These are phyloP conservation scores for Fusarium tricinctum DNA, from an alignment of 2,329 filamentous ascomycete species.

Conservation along the genomic window DNA sequence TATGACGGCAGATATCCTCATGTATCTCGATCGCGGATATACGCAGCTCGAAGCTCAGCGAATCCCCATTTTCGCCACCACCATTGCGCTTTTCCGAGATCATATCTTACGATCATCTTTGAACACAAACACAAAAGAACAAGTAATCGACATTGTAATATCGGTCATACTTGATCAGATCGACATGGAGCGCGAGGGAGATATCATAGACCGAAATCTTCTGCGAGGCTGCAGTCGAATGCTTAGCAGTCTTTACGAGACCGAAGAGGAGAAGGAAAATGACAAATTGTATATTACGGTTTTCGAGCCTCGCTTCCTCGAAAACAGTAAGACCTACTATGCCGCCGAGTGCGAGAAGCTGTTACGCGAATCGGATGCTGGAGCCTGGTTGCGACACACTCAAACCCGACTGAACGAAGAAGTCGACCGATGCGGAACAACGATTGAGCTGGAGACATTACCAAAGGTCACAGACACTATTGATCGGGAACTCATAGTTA, in stretches of 20 bases:
- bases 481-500: constrained; percentile 82
- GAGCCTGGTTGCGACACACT: constrained; percentile 84
- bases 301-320: constrained; percentile 85
- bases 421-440: constrained; percentile 83
- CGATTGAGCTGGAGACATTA: constrained; percentile 79
- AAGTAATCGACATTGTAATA: constrained; percentile 82
- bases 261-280: constrained; percentile 80
- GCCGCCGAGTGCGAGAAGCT: constrained; percentile 79
- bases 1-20: constrained; percentile 95
- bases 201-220: constrained; percentile 85
- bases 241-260: constrained; percentile 90
- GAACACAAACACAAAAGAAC: constrained; percentile 59
- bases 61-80: constrained; percentile 84
- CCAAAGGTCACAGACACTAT: constrained; percentile 81
- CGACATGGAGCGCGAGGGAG: constrained; percentile 90
- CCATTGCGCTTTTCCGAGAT: constrained; percentile 91
- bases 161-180: constrained; percentile 91
- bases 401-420: constrained; percentile 84
- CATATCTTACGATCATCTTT: constrained; percentile 78
- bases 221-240: constrained; percentile 89
- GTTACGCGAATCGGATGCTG: constrained; percentile 82
- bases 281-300: constrained; percentile 85
- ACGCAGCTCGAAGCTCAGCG: constrained; percentile 74
- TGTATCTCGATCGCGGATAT: constrained; percentile 95
- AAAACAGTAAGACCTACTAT: constrained; percentile 81